phyloP scores from a whole-genome alignment of 2,329 filamentous ascomycete species.

The Coleophoma eucalyptorum region DNA sequence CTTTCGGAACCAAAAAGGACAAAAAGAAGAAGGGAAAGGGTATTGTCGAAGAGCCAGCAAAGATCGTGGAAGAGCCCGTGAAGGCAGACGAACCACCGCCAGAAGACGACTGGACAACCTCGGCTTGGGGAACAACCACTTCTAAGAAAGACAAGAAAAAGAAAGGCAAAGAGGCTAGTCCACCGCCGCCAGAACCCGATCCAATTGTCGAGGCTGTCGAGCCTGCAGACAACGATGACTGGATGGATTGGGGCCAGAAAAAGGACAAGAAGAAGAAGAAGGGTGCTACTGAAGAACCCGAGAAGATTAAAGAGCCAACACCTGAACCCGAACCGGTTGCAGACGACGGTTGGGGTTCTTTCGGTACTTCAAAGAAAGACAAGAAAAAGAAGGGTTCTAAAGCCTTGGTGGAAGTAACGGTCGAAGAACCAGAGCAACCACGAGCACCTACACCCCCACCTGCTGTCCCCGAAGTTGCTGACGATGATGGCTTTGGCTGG shows the following conservation, averaged over 20 bases:
- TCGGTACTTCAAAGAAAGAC: conserved; percentile 23
- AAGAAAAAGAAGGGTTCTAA: conserved; percentile 24
- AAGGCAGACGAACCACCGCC: conserved; percentile 12
- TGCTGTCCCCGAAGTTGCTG: conserved; percentile 25
- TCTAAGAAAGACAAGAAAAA: conserved; percentile 40
- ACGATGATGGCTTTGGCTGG: conserved; percentile 25
- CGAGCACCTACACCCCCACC: conserved; percentile 21
- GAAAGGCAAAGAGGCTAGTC: conserved; percentile 23
- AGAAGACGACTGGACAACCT: conserved; percentile 21
- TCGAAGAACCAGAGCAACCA: conserved; percentile 27
- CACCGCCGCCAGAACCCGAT: conserved; percentile 11
- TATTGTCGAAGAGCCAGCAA: conserved; percentile 21
- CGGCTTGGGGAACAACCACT: conserved; percentile 21
- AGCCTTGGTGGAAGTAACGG: conserved; percentile 24
- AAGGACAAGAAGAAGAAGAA: conserved; percentile 2
- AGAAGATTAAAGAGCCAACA: conserved; percentile 14
- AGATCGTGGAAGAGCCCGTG: conserved; percentile 32
- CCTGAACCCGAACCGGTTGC: conserved; percentile 4
- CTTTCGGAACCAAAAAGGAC: conserved; percentile 28
- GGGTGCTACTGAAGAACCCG: neutral
- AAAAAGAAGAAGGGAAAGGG: conserved; percentile 39
- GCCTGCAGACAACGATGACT: conserved; percentile 18
- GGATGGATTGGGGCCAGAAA: conserved; percentile 8
- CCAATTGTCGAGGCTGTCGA: conserved; percentile 19
- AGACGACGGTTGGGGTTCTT: conserved; percentile 4